phyloP scores from a whole-genome alignment of 1,139 yeast species.

The Kodamaea plutei region DNA sequence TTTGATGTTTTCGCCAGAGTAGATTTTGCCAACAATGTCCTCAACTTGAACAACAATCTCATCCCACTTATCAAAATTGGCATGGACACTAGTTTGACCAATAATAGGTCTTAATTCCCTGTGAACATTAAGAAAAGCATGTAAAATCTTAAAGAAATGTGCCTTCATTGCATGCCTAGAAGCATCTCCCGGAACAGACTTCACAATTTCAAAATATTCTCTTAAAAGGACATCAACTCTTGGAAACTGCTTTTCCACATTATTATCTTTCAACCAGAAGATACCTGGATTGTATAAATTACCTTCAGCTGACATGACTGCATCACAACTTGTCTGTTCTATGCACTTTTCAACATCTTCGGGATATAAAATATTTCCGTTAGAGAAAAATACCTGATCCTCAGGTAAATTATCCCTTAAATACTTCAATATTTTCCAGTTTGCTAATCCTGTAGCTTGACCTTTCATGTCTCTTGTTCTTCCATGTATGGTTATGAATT shows the following conservation, averaged over 20 bases:
- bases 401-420: constrained; percentile 74
- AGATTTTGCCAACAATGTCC: constrained; percentile 54
- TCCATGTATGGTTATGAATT: constrained; percentile 91
- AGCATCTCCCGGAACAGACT: constrained; percentile 62
- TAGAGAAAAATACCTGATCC: constrained; percentile 87
- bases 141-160: constrained; percentile 82
- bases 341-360: constrained; percentile 72
- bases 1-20: constrained; percentile 36
- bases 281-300: constrained; percentile 91
- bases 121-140: constrained; percentile 70
- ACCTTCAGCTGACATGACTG: constrained; percentile 97
- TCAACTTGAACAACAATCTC: constrained; percentile 67
- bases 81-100: constrained; percentile 51
- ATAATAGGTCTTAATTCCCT: constrained; percentile 73
- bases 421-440: constrained; percentile 77
- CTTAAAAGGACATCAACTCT: constrained; percentile 78
- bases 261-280: constrained; percentile 55
- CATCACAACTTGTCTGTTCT: constrained; percentile 67
- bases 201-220: constrained; percentile 86
- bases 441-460: constrained; percentile 90
- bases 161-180: constrained; percentile 84
- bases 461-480: constrained; percentile 98
- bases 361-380: constrained; percentile 86
- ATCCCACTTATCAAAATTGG: constrained; percentile 60
- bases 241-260: constrained; percentile 69